A percentile compares a stretch with the other conserved stretches of the same genome.
Conservation (phyloP, 1,284 basidiomycete genomes). For the Ustilago sp. region DNA sequence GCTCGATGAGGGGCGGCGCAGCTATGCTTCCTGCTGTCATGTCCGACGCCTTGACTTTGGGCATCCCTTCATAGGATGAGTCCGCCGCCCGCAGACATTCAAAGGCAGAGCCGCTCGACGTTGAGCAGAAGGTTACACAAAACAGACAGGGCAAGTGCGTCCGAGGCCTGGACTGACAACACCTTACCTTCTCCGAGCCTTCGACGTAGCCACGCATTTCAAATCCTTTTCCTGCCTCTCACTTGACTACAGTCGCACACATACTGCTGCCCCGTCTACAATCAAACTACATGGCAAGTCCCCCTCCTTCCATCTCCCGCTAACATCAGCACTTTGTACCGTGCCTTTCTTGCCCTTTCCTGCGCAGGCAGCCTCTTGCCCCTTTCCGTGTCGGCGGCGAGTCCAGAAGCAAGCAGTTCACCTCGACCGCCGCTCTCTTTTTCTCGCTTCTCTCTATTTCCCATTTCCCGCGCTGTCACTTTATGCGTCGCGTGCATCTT, state of each 20-base stretch:
- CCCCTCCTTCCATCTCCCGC: neutral
- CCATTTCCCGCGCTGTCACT: conserved; percentile 31
- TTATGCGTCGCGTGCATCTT: conserved; percentile 30
- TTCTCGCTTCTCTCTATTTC: conserved; percentile 10
- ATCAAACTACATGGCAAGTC: conserved; percentile 2
- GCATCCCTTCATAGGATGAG: neutral
- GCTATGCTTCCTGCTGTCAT: conserved; percentile 8
- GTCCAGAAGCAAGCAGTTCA: conserved; percentile 22
- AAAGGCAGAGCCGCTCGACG: conserved; percentile 15
- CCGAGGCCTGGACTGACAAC: conserved; percentile 10
- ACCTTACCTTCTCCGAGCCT: conserved; percentile 17
- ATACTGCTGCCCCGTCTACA: neutral
- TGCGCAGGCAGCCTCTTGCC: neutral
- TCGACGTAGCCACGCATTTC: conserved; percentile 15
- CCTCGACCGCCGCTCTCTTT: conserved; percentile 6
- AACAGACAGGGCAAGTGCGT: conserved; percentile 3
- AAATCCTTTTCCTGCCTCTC: neutral
- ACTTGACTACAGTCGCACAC: neutral
- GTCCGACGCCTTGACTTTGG: neutral
- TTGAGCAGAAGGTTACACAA: neutral
- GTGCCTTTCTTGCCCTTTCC: neutral
- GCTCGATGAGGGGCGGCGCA: conserved; percentile 9
- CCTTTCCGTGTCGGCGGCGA: conserved; percentile 4
- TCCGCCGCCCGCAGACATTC: neutral
- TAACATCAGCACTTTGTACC: neutral